Percentiles rank a stretch among this genome's conserved stretches.
phyloP scores from a whole-genome alignment of 495 filamentous ascomycete genomes.

The Friedmanniomyces endolithicus region DNA sequence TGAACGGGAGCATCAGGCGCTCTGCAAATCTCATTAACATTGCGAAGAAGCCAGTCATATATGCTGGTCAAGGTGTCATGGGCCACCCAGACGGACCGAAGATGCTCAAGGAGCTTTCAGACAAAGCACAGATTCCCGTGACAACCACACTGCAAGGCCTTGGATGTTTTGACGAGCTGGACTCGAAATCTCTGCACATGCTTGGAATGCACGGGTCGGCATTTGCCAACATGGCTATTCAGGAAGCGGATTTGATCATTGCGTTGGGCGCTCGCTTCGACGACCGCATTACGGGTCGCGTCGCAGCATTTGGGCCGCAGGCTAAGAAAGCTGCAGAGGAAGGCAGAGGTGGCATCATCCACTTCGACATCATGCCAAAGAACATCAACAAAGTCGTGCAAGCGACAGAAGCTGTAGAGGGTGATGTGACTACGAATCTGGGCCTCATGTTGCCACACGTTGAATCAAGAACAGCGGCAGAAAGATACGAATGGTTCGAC shows the following conservation, averaged over 20 bases:
- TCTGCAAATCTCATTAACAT: conserved; percentile 58
- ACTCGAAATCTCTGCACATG: conserved; percentile 69
- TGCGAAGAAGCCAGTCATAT: conserved; percentile 65
- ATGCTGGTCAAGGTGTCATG: conserved; percentile 61
- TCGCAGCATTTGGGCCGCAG: conserved; percentile 55
- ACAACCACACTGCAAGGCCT: conserved; percentile 70
- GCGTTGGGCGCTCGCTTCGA: conserved; percentile 66
- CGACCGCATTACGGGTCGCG: conserved; percentile 57
- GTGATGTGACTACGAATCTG: conserved; percentile 61
- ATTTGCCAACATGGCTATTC: conserved; percentile 69
- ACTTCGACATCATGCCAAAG: conserved; percentile 75
- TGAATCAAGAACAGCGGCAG: conserved; percentile 37
- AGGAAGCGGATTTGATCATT: conserved; percentile 67
- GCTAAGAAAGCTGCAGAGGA: conserved; percentile 56
- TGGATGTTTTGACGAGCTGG: conserved; percentile 64
- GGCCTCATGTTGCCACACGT: conserved; percentile 57
- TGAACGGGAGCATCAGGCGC: conserved; percentile 46
- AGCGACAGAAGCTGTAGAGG: conserved; percentile 68
- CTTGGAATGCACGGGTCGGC: conserved; percentile 72
- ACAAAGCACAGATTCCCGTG: conserved; percentile 62
- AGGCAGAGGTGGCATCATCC: conserved; percentile 62
- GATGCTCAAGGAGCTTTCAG: conserved; percentile 54
- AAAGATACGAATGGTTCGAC: conserved; percentile 72
- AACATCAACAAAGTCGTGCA: conserved; percentile 83
- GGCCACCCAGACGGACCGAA: conserved; percentile 51